A percentile compares a stretch with the other conserved stretches of the same genome.
Evolutionary conservation across 345 rosid species (phyloP).

Genomic region (Ceriops zippeliana): DNA sequence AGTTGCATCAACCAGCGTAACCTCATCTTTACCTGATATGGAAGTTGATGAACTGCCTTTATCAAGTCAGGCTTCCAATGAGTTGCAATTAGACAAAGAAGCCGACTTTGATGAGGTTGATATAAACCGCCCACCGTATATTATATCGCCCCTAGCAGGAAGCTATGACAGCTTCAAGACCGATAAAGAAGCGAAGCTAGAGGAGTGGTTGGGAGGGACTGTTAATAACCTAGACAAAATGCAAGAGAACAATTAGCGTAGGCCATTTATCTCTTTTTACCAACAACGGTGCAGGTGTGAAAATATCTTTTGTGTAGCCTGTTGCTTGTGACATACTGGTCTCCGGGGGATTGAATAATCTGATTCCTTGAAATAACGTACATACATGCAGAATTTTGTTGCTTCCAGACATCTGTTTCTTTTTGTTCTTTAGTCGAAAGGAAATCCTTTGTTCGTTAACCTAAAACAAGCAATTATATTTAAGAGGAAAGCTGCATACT

Average conservation of each 20-base stretch:
- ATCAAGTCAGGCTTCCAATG: conserved; percentile 42
- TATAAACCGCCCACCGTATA: neutral
- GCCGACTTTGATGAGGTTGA: conserved; percentile 22
- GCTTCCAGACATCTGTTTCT: too few species aligned
- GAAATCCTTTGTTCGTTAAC: too few species aligned
- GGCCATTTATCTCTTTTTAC: neutral
- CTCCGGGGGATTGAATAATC: neutral
- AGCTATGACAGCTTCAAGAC: conserved; percentile 63
- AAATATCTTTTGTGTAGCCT: conserved; percentile 3
- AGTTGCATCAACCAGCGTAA: conserved; percentile 38
- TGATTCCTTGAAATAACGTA: neutral
- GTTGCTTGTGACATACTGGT: conserved; percentile 2
- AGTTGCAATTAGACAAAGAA: conserved; percentile 25
- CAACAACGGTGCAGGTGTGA: neutral
- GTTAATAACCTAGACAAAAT: conserved; percentile 18
- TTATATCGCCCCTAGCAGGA: conserved; percentile 25
- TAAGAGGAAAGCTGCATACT: too few species aligned
- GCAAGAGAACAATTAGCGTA: conserved; percentile 1
- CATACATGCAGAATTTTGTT: neutral
- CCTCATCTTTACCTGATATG: conserved; percentile 34
- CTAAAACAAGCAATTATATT: too few species aligned
- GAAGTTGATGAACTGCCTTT: conserved; percentile 57
- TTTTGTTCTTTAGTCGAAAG: too few species aligned
- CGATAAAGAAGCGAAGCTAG: conserved; percentile 67
- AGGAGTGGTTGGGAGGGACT: conserved; percentile 70